Evolutionary conservation across 352 stramenopile species (phyloP).

Genomic region (Stramenopiles sp.): DNA sequence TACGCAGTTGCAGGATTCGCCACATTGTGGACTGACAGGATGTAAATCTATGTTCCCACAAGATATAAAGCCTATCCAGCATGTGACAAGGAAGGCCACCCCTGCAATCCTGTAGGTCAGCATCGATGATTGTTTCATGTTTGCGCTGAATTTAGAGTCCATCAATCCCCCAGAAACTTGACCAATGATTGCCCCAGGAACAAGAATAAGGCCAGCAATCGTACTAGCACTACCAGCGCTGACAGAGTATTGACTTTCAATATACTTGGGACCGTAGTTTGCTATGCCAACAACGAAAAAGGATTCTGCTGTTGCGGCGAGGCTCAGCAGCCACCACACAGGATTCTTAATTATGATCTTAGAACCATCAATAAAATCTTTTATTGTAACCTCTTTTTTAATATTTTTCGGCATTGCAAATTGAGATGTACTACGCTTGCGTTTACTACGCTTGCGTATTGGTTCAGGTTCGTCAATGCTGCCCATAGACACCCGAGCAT

Average conservation of each 20-base stretch:
- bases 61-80: background rate
- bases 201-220: background rate
- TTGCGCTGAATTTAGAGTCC: background rate
- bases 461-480: background rate
- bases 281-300: background rate
- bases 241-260: background rate
- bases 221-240: background rate
- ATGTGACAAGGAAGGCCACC: background rate
- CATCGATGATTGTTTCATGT: background rate
- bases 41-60: background rate
- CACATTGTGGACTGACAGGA: background rate
- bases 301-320: background rate
- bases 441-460: background rate
- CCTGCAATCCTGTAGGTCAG: background rate
- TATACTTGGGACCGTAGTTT: background rate
- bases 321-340: background rate
- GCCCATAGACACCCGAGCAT: background rate
- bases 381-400: background rate
- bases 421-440: background rate
- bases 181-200: background rate
- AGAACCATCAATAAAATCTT: background rate
- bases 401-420: background rate
- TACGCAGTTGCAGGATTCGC: background rate
- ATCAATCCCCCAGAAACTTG: background rate
- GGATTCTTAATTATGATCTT: background rate